These are phyloP conservation scores for Chamaecrista fasciculata DNA, from an alignment of 306 rosid species.

Conservation along the genomic window DNA sequence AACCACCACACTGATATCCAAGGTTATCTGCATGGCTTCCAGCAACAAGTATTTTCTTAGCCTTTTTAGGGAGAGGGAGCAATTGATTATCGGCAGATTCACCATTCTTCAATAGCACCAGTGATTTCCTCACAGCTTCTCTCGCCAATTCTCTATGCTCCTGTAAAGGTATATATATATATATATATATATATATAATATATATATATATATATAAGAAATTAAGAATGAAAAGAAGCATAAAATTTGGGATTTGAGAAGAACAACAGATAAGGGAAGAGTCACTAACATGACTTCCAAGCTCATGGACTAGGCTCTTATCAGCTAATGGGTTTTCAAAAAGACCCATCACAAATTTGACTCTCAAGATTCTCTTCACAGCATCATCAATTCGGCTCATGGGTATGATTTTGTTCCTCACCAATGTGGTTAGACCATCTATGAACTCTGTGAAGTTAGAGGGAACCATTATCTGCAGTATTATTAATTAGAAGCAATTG, in stretches of 20 bases:
- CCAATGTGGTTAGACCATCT: conserved; percentile 33
- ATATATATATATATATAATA: too few relatives aligned
- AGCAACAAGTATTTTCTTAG: conserved; percentile 47
- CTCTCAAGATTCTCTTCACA: conserved; percentile 43
- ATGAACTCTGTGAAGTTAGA: not conserved
- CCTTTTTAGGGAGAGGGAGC: conserved; percentile 46
- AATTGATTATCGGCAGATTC: conserved; percentile 30
- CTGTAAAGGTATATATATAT: conserved; percentile 18
- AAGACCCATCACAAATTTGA: conserved; percentile 50
- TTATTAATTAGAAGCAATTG: not conserved
- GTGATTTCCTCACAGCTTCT: conserved; percentile 51
- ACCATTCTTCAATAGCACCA: conserved; percentile 50
- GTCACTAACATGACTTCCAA: conserved; percentile 43
- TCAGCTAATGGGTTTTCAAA: conserved; percentile 51
- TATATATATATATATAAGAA: too few relatives aligned
- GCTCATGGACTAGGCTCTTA: conserved; percentile 35
- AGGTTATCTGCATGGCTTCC: conserved; percentile 60
- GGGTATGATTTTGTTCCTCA: conserved; percentile 39
- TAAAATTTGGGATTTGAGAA: not conserved
- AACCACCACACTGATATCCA: conserved; percentile 62
- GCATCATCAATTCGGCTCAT: conserved; percentile 55
- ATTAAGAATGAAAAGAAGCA: too few relatives aligned
- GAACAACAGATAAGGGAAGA: not conserved
- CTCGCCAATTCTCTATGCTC: conserved; percentile 45
- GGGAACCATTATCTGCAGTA: conserved; percentile 12